Conservation (phyloP, 345 rosid species). For the Mercurialis annua region DNA sequence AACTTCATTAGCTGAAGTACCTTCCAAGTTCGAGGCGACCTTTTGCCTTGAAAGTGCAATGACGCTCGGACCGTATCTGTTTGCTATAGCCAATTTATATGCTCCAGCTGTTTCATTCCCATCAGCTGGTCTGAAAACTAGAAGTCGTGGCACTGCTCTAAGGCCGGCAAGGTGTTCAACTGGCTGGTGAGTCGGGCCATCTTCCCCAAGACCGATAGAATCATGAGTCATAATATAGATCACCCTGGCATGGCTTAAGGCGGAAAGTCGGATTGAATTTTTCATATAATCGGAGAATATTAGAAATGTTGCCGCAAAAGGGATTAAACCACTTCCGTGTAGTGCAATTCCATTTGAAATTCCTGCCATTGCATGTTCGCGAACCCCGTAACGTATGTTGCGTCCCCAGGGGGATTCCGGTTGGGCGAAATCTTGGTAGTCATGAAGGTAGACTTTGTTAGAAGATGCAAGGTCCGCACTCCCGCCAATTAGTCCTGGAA, state of each 20-base stretch:
- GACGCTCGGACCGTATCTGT: slow-evolving; percentile 25
- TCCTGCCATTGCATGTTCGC: slow-evolving; percentile 42
- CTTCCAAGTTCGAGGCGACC: slow-evolving; percentile 25
- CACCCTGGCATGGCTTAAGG: slow-evolving; percentile 37
- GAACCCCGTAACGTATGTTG: slow-evolving; percentile 32
- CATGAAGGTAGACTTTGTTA: slow-evolving; percentile 28
- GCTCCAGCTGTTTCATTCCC: slow-evolving; percentile 44
- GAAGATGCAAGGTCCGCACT: slow-evolving; percentile 42
- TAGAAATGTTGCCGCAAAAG: slow-evolving; percentile 37
- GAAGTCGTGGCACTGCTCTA: slow-evolving; percentile 30
- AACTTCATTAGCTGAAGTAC: slow-evolving; percentile 22
- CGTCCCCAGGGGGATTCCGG: slow-evolving; percentile 20
- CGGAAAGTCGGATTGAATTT: slow-evolving; percentile 31
- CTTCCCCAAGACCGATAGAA: slow-evolving; percentile 41
- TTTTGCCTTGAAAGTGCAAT: slow-evolving; percentile 36
- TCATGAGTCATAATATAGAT: slow-evolving; percentile 39
- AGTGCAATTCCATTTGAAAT: slow-evolving; percentile 42
- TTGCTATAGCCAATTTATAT: slow-evolving; percentile 24
- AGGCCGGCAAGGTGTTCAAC: slow-evolving; percentile 39
- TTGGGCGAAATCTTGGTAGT: slow-evolving; percentile 22
- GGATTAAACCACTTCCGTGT: slow-evolving; percentile 27
- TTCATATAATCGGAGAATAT: slow-evolving; percentile 41
- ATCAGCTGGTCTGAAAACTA: slow-evolving; percentile 37
- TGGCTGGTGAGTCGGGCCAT: slow-evolving; percentile 45
- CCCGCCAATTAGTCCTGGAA: slow-evolving; percentile 41